Evolutionary conservation across 1,284 basidiomycete genomes (phyloP).

Genomic region (Microbotryomycetes sp.): DNA sequence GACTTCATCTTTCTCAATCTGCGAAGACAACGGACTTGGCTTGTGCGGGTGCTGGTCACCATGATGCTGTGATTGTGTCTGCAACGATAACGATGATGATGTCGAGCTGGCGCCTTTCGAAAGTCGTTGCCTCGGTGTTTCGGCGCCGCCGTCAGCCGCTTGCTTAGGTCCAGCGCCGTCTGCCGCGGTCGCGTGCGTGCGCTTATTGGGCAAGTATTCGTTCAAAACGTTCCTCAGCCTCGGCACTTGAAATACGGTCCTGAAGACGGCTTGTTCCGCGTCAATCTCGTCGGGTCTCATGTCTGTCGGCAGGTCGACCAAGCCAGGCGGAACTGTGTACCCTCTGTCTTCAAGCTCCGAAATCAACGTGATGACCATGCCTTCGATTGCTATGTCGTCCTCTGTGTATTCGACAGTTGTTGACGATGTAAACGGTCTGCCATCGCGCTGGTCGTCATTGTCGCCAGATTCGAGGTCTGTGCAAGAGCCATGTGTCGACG

Average conservation of each 20-base stretch:
- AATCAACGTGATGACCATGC: conserved; percentile 29
- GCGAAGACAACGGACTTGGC: background rate
- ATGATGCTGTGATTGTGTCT: background rate
- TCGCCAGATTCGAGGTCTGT: background rate
- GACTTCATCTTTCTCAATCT: conserved; percentile 6
- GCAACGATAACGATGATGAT: background rate
- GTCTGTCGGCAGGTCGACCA: conserved; percentile 24
- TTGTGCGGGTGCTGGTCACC: background rate
- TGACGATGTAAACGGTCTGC: too few relatives aligned
- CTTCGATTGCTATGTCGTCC: conserved; percentile 33
- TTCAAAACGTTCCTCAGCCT: conserved; percentile 25
- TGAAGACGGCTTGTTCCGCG: conserved; percentile 20
- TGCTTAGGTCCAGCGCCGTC: background rate
- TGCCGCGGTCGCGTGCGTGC: background rate
- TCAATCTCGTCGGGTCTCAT: conserved; percentile 30
- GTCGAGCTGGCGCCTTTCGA: background rate
- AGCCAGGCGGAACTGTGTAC: conserved; percentile 26
- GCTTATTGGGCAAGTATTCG: conserved; percentile 13
- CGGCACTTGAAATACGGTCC: conserved; percentile 22
- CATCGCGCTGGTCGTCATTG: background rate
- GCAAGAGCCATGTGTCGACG: background rate
- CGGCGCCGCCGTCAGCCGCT: background rate
- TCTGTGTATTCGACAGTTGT: conserved; percentile 9
- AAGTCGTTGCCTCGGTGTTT: background rate
- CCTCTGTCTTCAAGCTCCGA: conserved; percentile 21